Evolutionary conservation across 2,329 filamentous ascomycete species (phyloP).

Genomic region (Aureobasidium lini): DNA sequence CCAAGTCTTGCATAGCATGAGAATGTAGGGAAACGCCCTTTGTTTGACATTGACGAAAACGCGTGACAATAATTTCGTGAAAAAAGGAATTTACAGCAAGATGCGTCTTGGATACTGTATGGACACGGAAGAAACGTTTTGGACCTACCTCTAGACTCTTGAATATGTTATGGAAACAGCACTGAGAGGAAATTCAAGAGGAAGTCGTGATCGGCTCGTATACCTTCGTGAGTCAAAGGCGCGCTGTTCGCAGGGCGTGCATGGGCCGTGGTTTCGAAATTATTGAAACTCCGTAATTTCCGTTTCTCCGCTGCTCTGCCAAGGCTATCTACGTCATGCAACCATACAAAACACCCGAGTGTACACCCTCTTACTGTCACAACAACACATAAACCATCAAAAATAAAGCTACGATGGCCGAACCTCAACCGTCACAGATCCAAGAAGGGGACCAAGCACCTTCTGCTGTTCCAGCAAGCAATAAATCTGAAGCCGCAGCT

Average conservation of each 20-base stretch:
- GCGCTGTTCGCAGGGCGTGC: not conserved
- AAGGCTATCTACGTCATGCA: not conserved
- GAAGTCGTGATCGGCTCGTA: not conserved
- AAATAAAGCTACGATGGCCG: conserved; percentile 44
- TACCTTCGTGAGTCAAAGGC: not conserved
- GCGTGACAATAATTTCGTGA: conserved; percentile 3
- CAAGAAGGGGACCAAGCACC: conserved; percentile 54
- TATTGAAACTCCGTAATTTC: not conserved
- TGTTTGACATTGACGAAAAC: conserved; percentile 5
- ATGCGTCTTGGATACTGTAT: not conserved
- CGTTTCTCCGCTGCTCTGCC: not conserved
- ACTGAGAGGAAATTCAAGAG: not conserved
- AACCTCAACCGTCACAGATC: conserved; percentile 51
- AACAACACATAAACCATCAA: not conserved
- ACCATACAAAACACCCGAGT: not conserved
- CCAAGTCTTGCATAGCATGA: no score
- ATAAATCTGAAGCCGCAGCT: conserved; percentile 68
- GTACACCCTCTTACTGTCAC: not conserved
- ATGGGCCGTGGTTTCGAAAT: conserved; percentile 7
- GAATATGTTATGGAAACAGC: not conserved
- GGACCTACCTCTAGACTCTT: not conserved
- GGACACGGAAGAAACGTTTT: not conserved
- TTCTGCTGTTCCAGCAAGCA: conserved; percentile 50
- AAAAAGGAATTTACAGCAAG: conserved; percentile 1
- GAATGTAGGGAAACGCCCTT: not conserved